Base-by-base conservation (phyloP, 495 filamentous ascomycete species). In the Parathielavia appendiculata region DNA sequence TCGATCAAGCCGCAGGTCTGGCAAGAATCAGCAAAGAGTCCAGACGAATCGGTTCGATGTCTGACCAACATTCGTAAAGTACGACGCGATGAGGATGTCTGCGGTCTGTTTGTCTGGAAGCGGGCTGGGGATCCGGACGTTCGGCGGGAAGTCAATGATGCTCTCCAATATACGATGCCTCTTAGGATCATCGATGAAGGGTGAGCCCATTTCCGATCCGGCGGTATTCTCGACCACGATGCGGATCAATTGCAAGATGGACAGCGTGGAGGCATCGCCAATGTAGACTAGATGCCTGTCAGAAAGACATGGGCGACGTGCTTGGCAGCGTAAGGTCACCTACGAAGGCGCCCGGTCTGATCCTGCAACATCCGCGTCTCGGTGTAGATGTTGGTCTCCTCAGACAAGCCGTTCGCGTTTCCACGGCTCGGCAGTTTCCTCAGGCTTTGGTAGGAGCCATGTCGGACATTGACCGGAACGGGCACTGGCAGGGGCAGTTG, bases 231-330 rank as follows among this genome's bases (percentile, higher is more conserved):
- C 83, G 13, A 91, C 85, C 56, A 90, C 86, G 63, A 87, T 84
- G 35, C 86, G 84, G 41, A 90, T 80, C 56, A 86, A 77, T 61
- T 89, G 85, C 44, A 91, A 66, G 62, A 86, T 88, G 2, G 87
- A 87, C 49, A 90, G 72, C 44, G 83, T 86, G 1, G 86, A 86
- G 0, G 86, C 85, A 63, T 91, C 86, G 30, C 87, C 87, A 57
- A 91, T 79, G 61, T 90, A 91, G 49, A 83, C 76, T 82, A 23
- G 19, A 53, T 30, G 11, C 35, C 5, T 16, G 48, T 55, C 30
- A 58, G 61, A 53, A 20, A 10, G n/a, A 19, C 48, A n/a, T 22
- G 32, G 16, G 32, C 50, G 32, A 34, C 10, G 17, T 32, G 26
- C 43, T 22, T 19, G 11, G 11, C n/a, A 26, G 30, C 47, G 22